Base-by-base conservation (phyloP, 371 early-diverging fungal species). In the Apophysomyces ossiformis region DNA sequence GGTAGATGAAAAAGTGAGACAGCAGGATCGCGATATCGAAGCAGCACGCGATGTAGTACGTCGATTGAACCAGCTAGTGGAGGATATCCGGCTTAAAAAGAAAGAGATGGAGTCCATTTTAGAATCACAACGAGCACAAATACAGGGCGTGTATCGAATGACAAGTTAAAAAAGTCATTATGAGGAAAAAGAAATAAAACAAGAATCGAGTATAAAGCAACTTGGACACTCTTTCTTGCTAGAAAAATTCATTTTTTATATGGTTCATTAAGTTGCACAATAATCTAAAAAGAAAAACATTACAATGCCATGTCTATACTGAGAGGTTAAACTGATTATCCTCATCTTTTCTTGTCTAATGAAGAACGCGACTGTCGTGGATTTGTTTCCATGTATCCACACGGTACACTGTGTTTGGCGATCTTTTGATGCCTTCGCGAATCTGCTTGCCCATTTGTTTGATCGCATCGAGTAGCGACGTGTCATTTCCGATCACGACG, bases 401-500 rank as follows among this genome's bases (percentile, higher is more conserved):
- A 13, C 54, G 63, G 46, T 63, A 63, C 9, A 50, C 54, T 4
- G 21, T 21, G 6, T 50, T 50, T 16, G 18, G 54, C 54, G 54
- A 26, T 59, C 50, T 37, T n/a, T 13, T 21, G 47, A 37, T 8
- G 13, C 67, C 66, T 43, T 72, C 61, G 36, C 72, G 56, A 7
- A 71, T 26, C 9, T 11, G 50, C 9, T 64, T 47, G 13, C 61
- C 59, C 43, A 61, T 67, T 1, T 63, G 4, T 3, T 44, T 18
- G 7, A 76, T 32, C 7, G 71, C 47, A 16, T 69, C 45, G 11
- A 81, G 15, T 26, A 86, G 64, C 2, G 74, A 70, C 36, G 37
- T 50, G 61, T 83, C 79, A 7, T 73, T 69, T n/a, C 87, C 87
- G 58, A 87, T 72, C 37, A 87, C 68, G 32, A 87, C 78, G 2